Evolutionary conservation across 2,329 filamentous ascomycete species (phyloP).

Genomic region (Penicillium sp.): DNA sequence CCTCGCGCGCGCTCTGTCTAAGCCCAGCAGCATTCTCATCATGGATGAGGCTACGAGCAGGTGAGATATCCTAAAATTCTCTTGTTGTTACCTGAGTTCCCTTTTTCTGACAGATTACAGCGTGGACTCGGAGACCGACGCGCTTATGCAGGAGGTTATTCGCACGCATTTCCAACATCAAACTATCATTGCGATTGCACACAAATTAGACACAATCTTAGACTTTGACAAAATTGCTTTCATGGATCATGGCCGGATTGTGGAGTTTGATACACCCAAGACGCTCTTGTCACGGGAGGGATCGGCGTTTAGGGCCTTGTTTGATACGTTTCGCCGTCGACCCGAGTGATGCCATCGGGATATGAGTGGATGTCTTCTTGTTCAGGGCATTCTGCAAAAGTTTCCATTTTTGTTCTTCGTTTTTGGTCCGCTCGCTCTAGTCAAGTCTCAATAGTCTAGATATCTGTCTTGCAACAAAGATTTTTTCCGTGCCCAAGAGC

Average conservation of each 20-base stretch:
- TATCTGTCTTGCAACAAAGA: too few species aligned
- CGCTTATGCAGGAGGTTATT: conserved; percentile 55
- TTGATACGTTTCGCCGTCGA: conserved; percentile 8
- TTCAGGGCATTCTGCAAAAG: neutral
- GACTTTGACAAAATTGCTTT: conserved; percentile 33
- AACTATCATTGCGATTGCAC: conserved; percentile 59
- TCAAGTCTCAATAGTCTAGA: too few species aligned
- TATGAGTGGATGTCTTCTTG: neutral
- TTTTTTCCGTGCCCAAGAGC: too few species aligned
- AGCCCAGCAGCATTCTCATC: conserved; percentile 30
- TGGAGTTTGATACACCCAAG: conserved; percentile 26
- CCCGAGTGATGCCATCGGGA: neutral
- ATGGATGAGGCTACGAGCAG: conserved; percentile 29
- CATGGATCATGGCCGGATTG: conserved; percentile 26
- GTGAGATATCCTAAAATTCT: neutral
- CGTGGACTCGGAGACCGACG: conserved; percentile 58
- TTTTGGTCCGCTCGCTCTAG: neutral
- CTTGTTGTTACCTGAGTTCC: neutral
- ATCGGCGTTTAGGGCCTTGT: conserved; percentile 22
- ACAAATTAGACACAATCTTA: conserved; percentile 47
- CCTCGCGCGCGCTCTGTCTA: conserved; percentile 57
- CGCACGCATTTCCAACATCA: conserved; percentile 51
- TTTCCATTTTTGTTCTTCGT: neutral
- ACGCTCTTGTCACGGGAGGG: conserved; percentile 17
- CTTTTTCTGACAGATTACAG: conserved; percentile 29